Conservation (phyloP, 352 stramenopile genomes). For the Phytophthora sansomeana region DNA sequence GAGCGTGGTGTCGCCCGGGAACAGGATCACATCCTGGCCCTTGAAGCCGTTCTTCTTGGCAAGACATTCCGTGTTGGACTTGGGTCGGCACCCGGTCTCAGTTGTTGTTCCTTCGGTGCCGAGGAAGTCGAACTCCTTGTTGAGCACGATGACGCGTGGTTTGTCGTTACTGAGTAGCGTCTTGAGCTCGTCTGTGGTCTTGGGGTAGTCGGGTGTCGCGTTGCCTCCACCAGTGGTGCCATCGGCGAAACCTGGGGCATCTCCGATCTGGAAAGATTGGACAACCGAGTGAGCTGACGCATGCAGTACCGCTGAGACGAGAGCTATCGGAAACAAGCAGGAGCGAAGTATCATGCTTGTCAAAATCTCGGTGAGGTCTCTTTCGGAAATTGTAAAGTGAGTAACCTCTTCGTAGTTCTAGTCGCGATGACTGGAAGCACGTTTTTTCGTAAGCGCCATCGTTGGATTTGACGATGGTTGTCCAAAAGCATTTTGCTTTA, state of each 20-base stretch:
- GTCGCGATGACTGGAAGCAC: too few species aligned
- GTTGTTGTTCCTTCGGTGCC: constrained; percentile 42
- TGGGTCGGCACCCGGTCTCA: constrained; percentile 42
- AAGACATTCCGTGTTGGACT: constrained; percentile 42
- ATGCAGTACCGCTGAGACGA: too few species aligned
- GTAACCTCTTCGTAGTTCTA: too few species aligned
- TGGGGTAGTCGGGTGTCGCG: constrained; percentile 34
- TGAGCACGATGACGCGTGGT: constrained; percentile 48
- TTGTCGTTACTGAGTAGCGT: constrained; percentile 30
- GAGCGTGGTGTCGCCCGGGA: constrained; percentile 44
- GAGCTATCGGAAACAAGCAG: too few species aligned
- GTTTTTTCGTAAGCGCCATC: too few species aligned
- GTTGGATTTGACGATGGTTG: too few species aligned
- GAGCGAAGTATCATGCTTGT: too few species aligned
- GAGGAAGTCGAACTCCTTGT: constrained; percentile 49
- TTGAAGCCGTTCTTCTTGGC: constrained; percentile 45
- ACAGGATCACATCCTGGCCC: constrained; percentile 49
- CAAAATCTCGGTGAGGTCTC: too few species aligned
- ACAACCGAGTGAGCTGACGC: too few species aligned
- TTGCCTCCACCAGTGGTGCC: constrained; percentile 47
- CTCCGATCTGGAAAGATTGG: too few species aligned
- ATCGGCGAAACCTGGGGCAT: constrained; percentile 31
- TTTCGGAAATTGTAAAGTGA: too few species aligned
- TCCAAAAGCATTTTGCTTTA: too few species aligned
- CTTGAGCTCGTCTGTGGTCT: constrained; percentile 38